Base-by-base conservation (phyloP, 495 filamentous ascomycete genomes). In the Hyaloscypha variabilis region DNA sequence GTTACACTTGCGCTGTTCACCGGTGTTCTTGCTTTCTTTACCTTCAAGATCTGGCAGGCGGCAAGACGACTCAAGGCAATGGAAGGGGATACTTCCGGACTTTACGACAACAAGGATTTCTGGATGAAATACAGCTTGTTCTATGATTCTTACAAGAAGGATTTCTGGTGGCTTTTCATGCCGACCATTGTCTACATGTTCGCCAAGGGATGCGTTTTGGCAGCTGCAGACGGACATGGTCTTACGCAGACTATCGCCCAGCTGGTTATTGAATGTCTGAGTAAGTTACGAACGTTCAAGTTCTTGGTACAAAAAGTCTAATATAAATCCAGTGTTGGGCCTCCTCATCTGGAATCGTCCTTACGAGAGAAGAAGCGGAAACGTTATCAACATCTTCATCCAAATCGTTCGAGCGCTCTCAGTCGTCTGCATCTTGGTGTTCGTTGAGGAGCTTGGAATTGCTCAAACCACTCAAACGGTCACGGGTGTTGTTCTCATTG, bases 121-220 rank as follows among this genome's bases (percentile, higher is more conserved):
- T 97, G 96, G 94, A 82, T 90, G 70, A 96, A 93, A 77, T 99
- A 99, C 82, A 96, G 91, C 71, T 80, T 97, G 36, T 99, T 99
- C 81, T 99, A 99, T 77, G 95, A 99, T 69, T 90, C 88, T 68
- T 97, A 95, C 78, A 92, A 94, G 76, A 90, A 88, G 72, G 87
- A 89, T 68, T 96, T 92, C 78, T 99, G 94, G 94, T 97, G 94
- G 93, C 74, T 97, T 10, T 99, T 99, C 75, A 84, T 99, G 14
- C 95, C 95, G 8, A 82, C 84, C 53, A 97, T 99, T 76, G 57
- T 95, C 60, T 99, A 98, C 81, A 91, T 94, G 82, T 94, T 98
- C 71, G 90, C 86, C 70, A 96, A 93, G 77, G 93, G 93, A 53
- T 90, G 87, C 51, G 87, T 96, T 56, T 88, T 99, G 67, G 95